Evolutionary conservation across 1,139 yeast species (phyloP).

Genomic region (Keqinozyma sinolaborantium): DNA sequence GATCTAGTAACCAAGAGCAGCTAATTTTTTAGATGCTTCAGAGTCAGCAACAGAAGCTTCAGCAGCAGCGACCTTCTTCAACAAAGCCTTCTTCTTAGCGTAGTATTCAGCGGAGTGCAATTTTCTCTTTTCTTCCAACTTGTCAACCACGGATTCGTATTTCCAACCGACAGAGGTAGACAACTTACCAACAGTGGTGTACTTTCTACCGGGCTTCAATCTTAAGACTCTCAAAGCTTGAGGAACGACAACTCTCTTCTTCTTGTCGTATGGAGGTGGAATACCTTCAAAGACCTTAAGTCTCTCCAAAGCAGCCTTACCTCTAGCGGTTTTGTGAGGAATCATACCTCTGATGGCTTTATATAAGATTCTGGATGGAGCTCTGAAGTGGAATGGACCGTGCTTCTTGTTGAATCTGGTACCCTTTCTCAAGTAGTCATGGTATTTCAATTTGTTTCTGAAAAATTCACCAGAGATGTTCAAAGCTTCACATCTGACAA

Average conservation of each 20-base stretch:
- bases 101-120: constrained; percentile 98
- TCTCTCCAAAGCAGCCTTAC: constrained; percentile 99
- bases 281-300: constrained; percentile 99
- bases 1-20: constrained; percentile 73
- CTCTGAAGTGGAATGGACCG: constrained; percentile 99
- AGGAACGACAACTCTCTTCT: constrained; percentile 99
- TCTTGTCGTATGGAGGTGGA: constrained; percentile 99
- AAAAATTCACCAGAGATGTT: constrained; percentile 99
- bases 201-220: constrained; percentile 99
- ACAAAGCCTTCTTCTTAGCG: constrained; percentile 96
- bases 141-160: constrained; percentile 96
- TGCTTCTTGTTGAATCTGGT: constrained; percentile 98
- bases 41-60: constrained; percentile 74
- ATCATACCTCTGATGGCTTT: constrained; percentile 99
- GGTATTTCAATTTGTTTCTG: constrained; percentile 99
- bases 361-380: constrained; percentile 99
- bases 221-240: constrained; percentile 99
- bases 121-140: constrained; percentile 99
- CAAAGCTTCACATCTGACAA: constrained; percentile 96
- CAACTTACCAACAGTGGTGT: constrained; percentile 97
- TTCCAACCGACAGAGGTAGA: constrained; percentile 99
- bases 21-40: constrained; percentile 72
- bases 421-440: constrained; percentile 99
- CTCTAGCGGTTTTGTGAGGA: constrained; percentile 99
- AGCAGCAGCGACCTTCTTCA: constrained; percentile 88